These are phyloP conservation scores for Pyrus betulifolia DNA, from an alignment of 306 rosid genomes.

Conservation along the genomic window DNA sequence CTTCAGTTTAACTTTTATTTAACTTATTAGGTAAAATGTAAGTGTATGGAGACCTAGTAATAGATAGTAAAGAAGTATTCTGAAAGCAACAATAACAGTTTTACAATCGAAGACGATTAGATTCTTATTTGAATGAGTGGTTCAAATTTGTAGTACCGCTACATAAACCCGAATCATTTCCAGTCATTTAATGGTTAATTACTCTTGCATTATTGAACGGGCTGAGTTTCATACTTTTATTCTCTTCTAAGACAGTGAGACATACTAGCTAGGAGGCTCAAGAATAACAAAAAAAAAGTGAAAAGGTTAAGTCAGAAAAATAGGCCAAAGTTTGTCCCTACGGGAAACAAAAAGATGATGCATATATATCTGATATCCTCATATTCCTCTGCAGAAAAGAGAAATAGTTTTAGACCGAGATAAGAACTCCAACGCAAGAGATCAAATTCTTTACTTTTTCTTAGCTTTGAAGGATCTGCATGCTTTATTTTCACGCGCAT, in stretches of 20 bases:
- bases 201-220: background rate
- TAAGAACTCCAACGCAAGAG: background rate
- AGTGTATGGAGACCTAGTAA: background rate
- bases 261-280: background rate
- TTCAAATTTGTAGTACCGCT: background rate
- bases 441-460: background rate
- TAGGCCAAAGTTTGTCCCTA: background rate
- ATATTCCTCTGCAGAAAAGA: background rate
- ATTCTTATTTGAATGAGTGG: background rate
- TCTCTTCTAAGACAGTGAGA: background rate
- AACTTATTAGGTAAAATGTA: background rate
- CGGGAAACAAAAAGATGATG: background rate
- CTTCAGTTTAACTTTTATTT: too few relatives aligned
- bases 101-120: background rate
- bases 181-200: background rate
- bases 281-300: background rate
- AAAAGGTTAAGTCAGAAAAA: background rate
- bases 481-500: background rate
- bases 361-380: background rate
- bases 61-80: background rate
- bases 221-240: background rate
- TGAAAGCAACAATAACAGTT: too few relatives aligned
- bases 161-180: too few relatives aligned
- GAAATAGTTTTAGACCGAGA: background rate
- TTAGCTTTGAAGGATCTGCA: slow-evolving; percentile 14